A percentile compares a stretch with the other conserved stretches of the same genome.
Conservation (phyloP, 108 stramenopile genomes). For the Stephanodiscus triporus region DNA sequence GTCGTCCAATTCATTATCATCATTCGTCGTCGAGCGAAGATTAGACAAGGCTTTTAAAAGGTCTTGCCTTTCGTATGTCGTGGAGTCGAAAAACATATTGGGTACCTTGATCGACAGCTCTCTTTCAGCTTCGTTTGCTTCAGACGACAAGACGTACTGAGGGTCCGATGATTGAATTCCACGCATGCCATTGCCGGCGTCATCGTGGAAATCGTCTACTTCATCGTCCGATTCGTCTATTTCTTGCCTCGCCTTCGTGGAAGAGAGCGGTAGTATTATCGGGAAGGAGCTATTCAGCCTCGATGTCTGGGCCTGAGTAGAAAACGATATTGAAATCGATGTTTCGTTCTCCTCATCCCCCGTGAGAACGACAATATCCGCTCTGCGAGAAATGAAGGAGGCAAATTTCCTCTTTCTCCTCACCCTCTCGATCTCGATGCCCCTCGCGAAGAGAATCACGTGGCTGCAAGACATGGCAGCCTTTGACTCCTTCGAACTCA, state of each 20-base stretch:
- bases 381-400: slow-evolving; percentile 28
- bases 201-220: slow-evolving; percentile 34
- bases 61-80: slow-evolving; percentile 52
- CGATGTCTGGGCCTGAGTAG: slow-evolving; percentile 8
- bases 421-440: slow-evolving; percentile 24
- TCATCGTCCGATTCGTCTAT: slow-evolving; percentile 66
- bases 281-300: slow-evolving; percentile 54
- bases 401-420: slow-evolving; percentile 23
- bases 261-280: slow-evolving; percentile 65
- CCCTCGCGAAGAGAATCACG: slow-evolving; percentile 32
- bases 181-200: background rate
- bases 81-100: slow-evolving; percentile 58
- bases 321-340: slow-evolving; percentile 20
- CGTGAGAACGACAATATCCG: slow-evolving; percentile 30
- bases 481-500: slow-evolving; percentile 16
- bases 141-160: slow-evolving; percentile 62
- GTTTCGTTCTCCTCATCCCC: slow-evolving; percentile 25
- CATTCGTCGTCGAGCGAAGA: background rate
- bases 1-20: slow-evolving; percentile 2
- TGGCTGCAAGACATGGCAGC: slow-evolving; percentile 15
- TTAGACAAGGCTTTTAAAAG: slow-evolving; percentile 22
- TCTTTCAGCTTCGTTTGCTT: slow-evolving; percentile 54
- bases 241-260: slow-evolving; percentile 77
- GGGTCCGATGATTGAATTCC: slow-evolving; percentile 58
- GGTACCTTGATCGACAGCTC: slow-evolving; percentile 57